Conservation (phyloP, 2,329 filamentous ascomycete genomes). For the Colletotrichum sojae region DNA sequence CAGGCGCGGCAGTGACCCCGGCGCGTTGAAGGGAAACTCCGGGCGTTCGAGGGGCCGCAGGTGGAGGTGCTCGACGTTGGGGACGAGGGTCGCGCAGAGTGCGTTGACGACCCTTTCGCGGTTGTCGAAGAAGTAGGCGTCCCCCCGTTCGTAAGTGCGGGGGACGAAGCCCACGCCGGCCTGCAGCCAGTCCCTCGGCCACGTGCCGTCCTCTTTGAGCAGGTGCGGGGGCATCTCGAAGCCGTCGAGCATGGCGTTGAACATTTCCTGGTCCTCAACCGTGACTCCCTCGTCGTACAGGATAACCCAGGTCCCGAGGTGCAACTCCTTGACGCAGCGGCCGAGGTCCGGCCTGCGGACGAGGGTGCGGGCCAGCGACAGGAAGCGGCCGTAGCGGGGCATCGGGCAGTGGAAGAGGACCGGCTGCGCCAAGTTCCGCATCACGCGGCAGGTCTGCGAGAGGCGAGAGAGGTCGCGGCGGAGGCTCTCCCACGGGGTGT, state of each 20-base stretch:
- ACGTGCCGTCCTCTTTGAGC: neutral
- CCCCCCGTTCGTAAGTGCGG: neutral
- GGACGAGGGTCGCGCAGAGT: neutral
- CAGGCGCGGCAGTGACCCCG: slow-evolving; percentile 3
- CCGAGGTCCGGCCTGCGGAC: slow-evolving; percentile 10
- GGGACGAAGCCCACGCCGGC: too few relatives aligned
- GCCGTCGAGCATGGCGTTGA: neutral
- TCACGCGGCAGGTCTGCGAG: neutral
- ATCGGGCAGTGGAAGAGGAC: slow-evolving; percentile 20
- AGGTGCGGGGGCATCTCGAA: neutral
- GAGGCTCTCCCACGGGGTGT: neutral
- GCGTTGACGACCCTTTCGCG: slow-evolving; percentile 10
- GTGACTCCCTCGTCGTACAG: neutral
- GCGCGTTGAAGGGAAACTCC: slow-evolving; percentile 14
- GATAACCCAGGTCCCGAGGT: slow-evolving; percentile 6
- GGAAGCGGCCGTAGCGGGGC: neutral
- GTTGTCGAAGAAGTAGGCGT: neutral
- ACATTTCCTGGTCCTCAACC: neutral
- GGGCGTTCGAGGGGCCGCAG: neutral
- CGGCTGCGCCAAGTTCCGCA: slow-evolving; percentile 5
- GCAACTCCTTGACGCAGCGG: slow-evolving; percentile 2
- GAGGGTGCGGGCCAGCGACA: slow-evolving; percentile 16
- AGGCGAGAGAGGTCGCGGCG: slow-evolving; percentile 6
- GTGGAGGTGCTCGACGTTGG: slow-evolving; percentile 18
- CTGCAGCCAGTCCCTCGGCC: slow-evolving; percentile 7